Evolutionary conservation across 1,284 basidiomycete genomes (phyloP), one percentile per base, ranked within the genome.

Genomic region (Leccinum cinnamomeum): DNA sequence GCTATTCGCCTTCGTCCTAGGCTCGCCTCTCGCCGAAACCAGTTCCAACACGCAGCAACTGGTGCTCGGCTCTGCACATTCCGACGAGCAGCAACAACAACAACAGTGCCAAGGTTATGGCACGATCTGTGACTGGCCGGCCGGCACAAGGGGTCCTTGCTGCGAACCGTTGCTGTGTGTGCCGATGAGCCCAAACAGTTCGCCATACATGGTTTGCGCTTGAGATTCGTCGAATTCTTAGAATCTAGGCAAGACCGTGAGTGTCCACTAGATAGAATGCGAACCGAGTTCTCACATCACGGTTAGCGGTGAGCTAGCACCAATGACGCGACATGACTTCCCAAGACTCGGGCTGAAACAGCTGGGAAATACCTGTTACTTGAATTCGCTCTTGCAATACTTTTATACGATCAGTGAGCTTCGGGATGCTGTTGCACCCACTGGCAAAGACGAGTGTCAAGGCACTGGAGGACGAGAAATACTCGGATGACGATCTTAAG

Each of bases 391-490:
- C 55, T 64, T 64, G 53, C 75, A 96, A 87, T 97, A 97, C 76
- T 95, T 97, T 74, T 97, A 95, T 75, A 95, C 94, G n/a, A 93
- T 97, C 76, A 90, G 86, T 70, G 91, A 94, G 55, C 81, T 97
- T 30, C 85, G 95, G 46, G 88, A 89, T 10, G 87, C 90, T 7
- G 86, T 97, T 16, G 77, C 84, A 28, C 20, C 82, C 82, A 2
- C 82, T 90, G 77, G 82, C 82, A 23, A 81, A 84, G 61, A 74
- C 82, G 35, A 84, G 84, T 41, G 64, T 81, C 53, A 87, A 87
- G 64, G 70, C 80, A 1, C 65, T 86, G 20, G 87, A 89, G 33
- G 85, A 89, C 41, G 88, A 88, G 61, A 89, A 88, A 65, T 77
- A 89, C 57, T 87, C 88, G 2, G 91, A 93, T 59, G 91, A 91